Percentiles rank a stretch among this genome's conserved stretches.
These are phyloP conservation scores for Heritiera fomes DNA, from an alignment of 345 rosid species.

Conservation along the genomic window DNA sequence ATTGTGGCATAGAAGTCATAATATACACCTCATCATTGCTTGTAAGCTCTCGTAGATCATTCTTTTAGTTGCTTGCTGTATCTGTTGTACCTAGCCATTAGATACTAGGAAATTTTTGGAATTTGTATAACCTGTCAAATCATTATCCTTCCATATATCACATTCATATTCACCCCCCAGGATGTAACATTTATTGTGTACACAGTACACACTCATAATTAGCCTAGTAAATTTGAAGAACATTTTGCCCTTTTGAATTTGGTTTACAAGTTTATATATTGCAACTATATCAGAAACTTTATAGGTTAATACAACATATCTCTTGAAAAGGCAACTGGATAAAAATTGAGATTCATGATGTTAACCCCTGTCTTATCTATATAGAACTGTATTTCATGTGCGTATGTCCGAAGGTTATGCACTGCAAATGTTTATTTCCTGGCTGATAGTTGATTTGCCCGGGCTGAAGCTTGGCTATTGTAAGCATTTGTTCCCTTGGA, in stretches of 20 bases:
- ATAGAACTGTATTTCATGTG: not conserved
- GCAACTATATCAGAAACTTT: not conserved
- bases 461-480: not conserved
- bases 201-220: not conserved
- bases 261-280: conserved; percentile 1
- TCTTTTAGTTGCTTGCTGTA: conserved; percentile 6
- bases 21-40: not conserved
- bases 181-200: conserved; percentile 3
- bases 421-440: conserved; percentile 6
- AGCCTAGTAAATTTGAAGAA: not conserved
- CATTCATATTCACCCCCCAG: not conserved
- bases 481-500: not conserved
- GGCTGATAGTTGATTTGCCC: not conserved
- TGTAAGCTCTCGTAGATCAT: conserved; percentile 5
- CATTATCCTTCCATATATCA: not conserved
- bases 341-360: not conserved
- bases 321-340: not conserved
- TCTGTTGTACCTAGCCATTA: not conserved
- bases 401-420: not conserved
- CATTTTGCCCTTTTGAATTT: not conserved
- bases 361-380: conserved; percentile 3
- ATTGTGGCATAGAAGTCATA: not conserved
- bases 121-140: not conserved
- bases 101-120: conserved; percentile 7
- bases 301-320: not conserved